Evolutionary conservation across 2,329 filamentous ascomycete genomes (phyloP), one percentile per base, ranked within the genome.

Genomic region (Colletotrichum sp.): DNA sequence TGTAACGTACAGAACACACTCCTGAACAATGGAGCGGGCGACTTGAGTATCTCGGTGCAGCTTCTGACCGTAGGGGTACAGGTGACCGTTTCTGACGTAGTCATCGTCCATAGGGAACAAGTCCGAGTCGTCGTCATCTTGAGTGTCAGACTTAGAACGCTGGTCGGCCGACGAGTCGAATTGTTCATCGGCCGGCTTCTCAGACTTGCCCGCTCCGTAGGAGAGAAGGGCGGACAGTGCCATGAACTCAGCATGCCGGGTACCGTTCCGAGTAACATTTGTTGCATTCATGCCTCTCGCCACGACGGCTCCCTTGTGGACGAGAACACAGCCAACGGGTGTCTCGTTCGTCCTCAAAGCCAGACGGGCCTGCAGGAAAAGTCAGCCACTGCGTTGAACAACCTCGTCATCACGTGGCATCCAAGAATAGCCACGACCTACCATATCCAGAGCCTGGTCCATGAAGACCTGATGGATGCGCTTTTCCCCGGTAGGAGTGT

Each of bases 281-380:
- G 97, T 99, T 78, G 98, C 97, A 81, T 99, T 99, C 95, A 98
- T 98, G 77, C 97, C 97, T 78, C 91, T 91, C 57, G 95, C 96
- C 79, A 99, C 96, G 78, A 98, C 90, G 79, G 92, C 89, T 78
- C 92, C 93, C 32, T 95, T 86, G 82, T 96, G 91, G 26, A 99
- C 96, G 69, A 99, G 93, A 36, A 99, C 96, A 85, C 97, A 99
- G 65, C 97, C 98, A 24, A 99, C 97, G 2, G 97, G 97, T 2
- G 98, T 99, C 87, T 99, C 97, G 80, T 98, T 96, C 77, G 92
- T 95, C 79, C 88, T 88, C 65, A 99, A 91, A 26, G 98, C 97
- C 79, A 95, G 91, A 81, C 96, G 93, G 75, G 96, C 97, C 95
- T 98, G 72, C 16, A 26, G 18, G 26, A 28, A 6, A n/a, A 66